Evolutionary conservation across 495 filamentous ascomycete genomes (phyloP).

Genomic region (Podospora didyma): DNA sequence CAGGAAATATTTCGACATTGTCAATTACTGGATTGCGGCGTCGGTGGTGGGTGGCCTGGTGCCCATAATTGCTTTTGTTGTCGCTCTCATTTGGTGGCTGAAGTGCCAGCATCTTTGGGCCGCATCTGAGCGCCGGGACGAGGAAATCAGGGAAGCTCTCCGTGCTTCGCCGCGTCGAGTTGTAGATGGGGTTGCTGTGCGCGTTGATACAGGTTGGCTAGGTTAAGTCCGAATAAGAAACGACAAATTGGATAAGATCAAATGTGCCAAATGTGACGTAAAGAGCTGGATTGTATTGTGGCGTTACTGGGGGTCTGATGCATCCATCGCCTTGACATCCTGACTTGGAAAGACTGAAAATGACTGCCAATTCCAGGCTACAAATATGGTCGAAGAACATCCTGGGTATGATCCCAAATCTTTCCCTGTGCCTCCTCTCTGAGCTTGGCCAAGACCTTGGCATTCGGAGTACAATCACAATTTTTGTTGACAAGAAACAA

Average conservation of each 20-base stretch:
- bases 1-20: conserved; percentile 2
- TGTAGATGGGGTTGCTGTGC: no score
- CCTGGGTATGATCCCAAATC: conserved; percentile 29
- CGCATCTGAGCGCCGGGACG: background rate
- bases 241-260: no score
- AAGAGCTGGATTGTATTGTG: no score
- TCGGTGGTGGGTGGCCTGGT: background rate
- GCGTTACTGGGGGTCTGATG: no score
- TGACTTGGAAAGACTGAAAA: background rate
- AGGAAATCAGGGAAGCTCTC: no score
- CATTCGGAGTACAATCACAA: conserved; percentile 25
- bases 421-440: conserved; percentile 22
- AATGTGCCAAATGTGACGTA: no score
- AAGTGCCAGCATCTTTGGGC: conserved; percentile 1
- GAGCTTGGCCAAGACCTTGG: conserved; percentile 24
- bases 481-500: conserved; percentile 31
- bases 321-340: background rate
- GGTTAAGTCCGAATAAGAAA: no score
- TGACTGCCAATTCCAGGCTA: background rate
- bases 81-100: conserved; percentile 1
- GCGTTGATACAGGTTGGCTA: no score
- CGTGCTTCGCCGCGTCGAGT: no score
- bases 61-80: background rate
- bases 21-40: background rate
- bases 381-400: conserved; percentile 26